Evolutionary conservation across 345 rosid genomes (phyloP), one percentile per base, ranked within the genome.

Genomic region (Triadica sebifera): DNA sequence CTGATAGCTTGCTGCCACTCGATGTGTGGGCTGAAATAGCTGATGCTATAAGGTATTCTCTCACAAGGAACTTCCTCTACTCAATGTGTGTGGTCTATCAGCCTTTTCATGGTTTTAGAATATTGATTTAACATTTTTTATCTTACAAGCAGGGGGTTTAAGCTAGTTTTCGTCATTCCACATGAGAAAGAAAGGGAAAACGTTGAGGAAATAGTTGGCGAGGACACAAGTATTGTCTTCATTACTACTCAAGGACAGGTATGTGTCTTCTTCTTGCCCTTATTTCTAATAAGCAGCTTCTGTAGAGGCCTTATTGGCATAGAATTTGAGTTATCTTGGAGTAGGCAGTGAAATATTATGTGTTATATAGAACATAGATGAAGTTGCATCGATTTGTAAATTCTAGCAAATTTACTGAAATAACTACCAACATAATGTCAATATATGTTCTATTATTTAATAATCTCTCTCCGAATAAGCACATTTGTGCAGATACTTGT

Each of bases 241-340:
- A 91, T 92, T 80, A 94, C 97, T 12, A 91, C 98, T 10, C 97
- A 97, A 15, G 97, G 93, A 75, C 97, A 94, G 91, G 98, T 89
- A 74, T 66, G 71, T 47, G 52, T 47, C 34, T 58, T 22, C 37
- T 39, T 37, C 19, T 63, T 38, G 9, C 59, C 20, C 34, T 57
- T 11, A 20, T n/a, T 22, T 58, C 15, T 58, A 29, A 58, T 12
- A n/a, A 22, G 51, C 52, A 45, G 17, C 51, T 20, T 6, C 34
- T 20, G 3, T 13, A 47, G 3, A 46, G n/a, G 12, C 57, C 20
- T 45, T 37, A 5, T 24, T 16, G 68, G 24, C 12, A 20, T 4
- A 57, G 61, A 16, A 52, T 0, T 13, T 13, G 20, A 15, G 20
- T 17, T 17, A 52, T 52, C 57, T 52, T 20, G 11, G 10, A 13